Conservation (phyloP, 2,329 filamentous ascomycete genomes). For the Penicillium frequentans region DNA sequence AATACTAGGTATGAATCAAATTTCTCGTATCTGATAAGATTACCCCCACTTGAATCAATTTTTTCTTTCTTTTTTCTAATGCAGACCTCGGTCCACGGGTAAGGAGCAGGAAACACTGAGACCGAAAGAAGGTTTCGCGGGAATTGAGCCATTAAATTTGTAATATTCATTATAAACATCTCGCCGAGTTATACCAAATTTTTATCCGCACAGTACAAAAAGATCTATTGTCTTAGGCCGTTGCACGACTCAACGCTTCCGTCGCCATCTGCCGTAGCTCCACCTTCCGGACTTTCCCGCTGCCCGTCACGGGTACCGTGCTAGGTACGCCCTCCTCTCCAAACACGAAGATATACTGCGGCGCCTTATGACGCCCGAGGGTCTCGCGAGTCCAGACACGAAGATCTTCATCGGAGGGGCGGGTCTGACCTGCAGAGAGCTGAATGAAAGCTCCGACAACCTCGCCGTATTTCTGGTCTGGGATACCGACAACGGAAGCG, state of each 20-base stretch:
- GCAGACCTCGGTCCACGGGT: not conserved
- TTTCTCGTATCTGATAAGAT: not conserved
- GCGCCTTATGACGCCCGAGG: slow-evolving; percentile 67
- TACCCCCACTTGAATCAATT: not conserved
- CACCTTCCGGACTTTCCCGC: slow-evolving; percentile 68
- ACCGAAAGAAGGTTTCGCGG: not conserved
- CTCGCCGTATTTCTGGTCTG: slow-evolving; percentile 71
- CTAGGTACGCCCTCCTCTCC: slow-evolving; percentile 58
- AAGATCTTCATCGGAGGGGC: slow-evolving; percentile 56
- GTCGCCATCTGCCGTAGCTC: slow-evolving; percentile 52
- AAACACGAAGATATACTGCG: slow-evolving; percentile 73
- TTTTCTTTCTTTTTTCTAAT: not conserved
- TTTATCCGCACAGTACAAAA: not conserved
- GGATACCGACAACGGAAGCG: slow-evolving; percentile 70
- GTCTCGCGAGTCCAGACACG: slow-evolving; percentile 62
- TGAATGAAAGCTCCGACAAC: slow-evolving; percentile 66
- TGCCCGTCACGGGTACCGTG: slow-evolving; percentile 66
- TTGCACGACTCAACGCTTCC: slow-evolving; percentile 36
- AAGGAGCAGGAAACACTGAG: not conserved
- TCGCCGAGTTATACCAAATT: not conserved
- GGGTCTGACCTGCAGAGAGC: slow-evolving; percentile 28
- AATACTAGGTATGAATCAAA: not conserved
- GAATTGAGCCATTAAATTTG: no score
- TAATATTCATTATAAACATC: not conserved
- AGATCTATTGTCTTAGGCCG: not conserved